A percentile compares a stretch with the other conserved stretches of the same genome.
Evolutionary conservation across 2,329 filamentous ascomycete species (phyloP).

Genomic region (Penicillium vulpinum): DNA sequence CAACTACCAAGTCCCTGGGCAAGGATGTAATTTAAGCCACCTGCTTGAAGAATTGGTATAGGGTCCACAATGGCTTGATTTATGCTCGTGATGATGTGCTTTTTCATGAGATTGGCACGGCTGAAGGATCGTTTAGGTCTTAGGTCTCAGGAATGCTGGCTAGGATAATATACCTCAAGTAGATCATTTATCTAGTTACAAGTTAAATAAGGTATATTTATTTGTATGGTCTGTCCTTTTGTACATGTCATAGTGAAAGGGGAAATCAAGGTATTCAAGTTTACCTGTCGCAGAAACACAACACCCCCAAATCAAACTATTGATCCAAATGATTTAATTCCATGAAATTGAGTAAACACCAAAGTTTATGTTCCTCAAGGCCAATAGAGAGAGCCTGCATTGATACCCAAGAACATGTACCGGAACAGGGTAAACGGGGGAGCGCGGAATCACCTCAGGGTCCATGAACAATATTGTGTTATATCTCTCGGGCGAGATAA

Average conservation of each 20-base stretch:
- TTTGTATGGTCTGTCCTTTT: no score
- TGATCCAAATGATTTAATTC: neutral
- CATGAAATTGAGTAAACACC: neutral
- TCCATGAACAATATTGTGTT: neutral
- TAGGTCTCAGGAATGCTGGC: neutral
- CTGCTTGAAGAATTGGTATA: neutral
- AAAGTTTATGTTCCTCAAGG: neutral
- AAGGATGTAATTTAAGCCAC: neutral
- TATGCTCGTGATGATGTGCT: slow-evolving; percentile 23
- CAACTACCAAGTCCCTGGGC: neutral
- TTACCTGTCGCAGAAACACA: neutral
- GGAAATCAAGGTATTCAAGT: neutral
- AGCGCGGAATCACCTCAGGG: neutral
- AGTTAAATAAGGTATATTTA: neutral
- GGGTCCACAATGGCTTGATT: slow-evolving; percentile 23
- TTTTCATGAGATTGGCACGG: neutral
- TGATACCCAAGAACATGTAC: no score
- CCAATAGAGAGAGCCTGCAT: neutral
- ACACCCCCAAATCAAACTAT: neutral
- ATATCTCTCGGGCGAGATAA: slow-evolving; percentile 1
- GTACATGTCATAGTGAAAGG: neutral
- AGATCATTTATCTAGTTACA: neutral
- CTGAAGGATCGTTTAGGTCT: slow-evolving; percentile 13
- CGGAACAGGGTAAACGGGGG: no score
- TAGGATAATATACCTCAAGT: no score